Evolutionary conservation across 176 grass and related monocot species (phyloP), one percentile per base, ranked within the genome.

Genomic region (Bonia amplexicaulis): DNA sequence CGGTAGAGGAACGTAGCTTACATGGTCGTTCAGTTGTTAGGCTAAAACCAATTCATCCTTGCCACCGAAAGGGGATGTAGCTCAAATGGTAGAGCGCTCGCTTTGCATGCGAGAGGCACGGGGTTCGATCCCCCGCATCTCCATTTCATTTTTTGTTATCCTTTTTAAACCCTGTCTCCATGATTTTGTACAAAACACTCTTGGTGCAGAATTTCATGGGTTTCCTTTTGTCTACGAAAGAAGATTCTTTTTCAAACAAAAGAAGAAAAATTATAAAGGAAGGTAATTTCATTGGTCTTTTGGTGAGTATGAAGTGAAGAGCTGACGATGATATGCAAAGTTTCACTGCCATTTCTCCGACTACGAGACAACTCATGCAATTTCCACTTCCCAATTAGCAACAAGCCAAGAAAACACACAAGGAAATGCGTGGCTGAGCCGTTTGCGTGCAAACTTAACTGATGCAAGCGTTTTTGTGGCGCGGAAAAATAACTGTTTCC

Each of bases 71-170:
- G 35, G 89, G 91, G 83, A 92, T 92, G 93, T 93, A 92, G 89
- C 89, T 98, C 87, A 98, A 98, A 95, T 87, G 91, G 89, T 95
- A 95, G 91, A 98, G 96, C 93, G 87, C 93, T 89, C 96, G 93
- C 93, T 95, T 95, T 98, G 93, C 95, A 95, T 98, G 91, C 87
- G 89, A 90, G 91, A 98, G 91, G 93, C 80, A 98, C 91, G 93
- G 89, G 93, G 91, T 98, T 98, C 95, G 91, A 92, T 98, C 76
- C 93, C 93, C 89, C 89, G 91, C 93, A 92, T 94, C 82, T 94
- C 93, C 93, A 94, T 0, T 49, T 15, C 35, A 0, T 37, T 37
- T 37, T 4, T 4, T 37, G n/a, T n/a, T n/a, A n/a, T 5, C 1
- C 0, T 37, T 37, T 37, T 37, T 33, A 3, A 3, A 1, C 52